Base-by-base conservation (phyloP, 2,329 filamentous ascomycete species). In the Claviceps arundinis region DNA sequence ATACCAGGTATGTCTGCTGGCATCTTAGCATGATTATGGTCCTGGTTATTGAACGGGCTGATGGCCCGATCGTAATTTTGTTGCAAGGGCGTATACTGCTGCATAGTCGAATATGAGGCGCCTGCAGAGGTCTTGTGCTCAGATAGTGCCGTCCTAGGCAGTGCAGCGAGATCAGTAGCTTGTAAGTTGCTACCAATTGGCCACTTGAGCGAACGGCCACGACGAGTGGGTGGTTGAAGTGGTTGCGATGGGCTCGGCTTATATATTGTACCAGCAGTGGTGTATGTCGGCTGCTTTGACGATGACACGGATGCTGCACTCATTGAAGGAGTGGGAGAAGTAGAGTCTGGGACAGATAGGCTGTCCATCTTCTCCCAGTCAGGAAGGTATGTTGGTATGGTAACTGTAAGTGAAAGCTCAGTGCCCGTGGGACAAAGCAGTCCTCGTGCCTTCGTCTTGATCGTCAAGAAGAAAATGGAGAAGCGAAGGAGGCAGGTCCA, bases 211-310 rank as follows among this genome's bases (percentile, higher is more conserved):
- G 69, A 66, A 50, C 76, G 72, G 16, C 73, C 73, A 56, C 75
- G 73, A 51, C 76, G 73, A 52, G 71, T 63, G 37, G 76, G 76
- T 45, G 76, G 70, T 55, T 77, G 75, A 26, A 78, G 65, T 14
- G 73, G 72, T 43, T 70, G 67, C 14, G 68, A 61, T 14, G 68
- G 63, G 53, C 68, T 68, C 2, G 75, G 74, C 37, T 76, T 75
- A 63, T 76, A 78, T 47, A 77, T 67, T 4, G 76, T 78, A n/a
- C 76, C 76, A 22, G 76, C 76, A 7, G 76, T 79, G 16, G 75
- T 79, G 59, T 78, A 80, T 45, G 70, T 73, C 26, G 67, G 66
- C 55, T 70, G 69, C 51, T 60, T 65, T 53, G 54, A 57, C 38
- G 58, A 54, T 40, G 58, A 58, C 30, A 53, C 52, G 48, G 59